phyloP scores from a whole-genome alignment of 2,329 filamentous ascomycete species.

The Apiospora phragmitis region DNA sequence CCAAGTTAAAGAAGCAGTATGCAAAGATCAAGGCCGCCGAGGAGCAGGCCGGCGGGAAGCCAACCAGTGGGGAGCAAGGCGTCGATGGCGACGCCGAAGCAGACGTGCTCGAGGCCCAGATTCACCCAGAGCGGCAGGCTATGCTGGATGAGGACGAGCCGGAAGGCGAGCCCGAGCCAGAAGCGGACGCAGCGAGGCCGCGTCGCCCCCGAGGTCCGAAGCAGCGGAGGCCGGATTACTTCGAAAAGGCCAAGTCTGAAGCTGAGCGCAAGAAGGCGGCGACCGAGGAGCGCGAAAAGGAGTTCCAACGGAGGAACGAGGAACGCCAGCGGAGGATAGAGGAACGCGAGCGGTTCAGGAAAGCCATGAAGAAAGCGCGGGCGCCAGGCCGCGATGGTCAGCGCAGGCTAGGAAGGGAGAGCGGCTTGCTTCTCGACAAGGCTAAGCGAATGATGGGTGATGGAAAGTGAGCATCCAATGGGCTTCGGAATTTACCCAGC shows the following conservation, averaged over 20 bases:
- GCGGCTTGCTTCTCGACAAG: constrained; percentile 73
- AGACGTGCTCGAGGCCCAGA: constrained; percentile 19
- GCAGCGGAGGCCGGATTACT: constrained; percentile 52
- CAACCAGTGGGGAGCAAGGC: constrained; percentile 13
- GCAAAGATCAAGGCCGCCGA: constrained; percentile 75
- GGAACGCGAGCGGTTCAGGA: constrained; percentile 63
- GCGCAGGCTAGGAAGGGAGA: constrained; percentile 80
- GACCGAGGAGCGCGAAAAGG: constrained; percentile 42
- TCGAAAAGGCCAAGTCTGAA: constrained; percentile 60
- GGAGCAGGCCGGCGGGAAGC: constrained; percentile 14
- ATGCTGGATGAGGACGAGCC: constrained; percentile 33
- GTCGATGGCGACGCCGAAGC: constrained; percentile 20
- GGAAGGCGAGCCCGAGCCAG: constrained; percentile 15
- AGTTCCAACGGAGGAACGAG: constrained; percentile 50
- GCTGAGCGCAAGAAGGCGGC: constrained; percentile 46
- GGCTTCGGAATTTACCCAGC: background rate
- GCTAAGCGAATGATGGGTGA: constrained; percentile 70
- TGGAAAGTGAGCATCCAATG: constrained; percentile 14
- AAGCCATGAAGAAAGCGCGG: constrained; percentile 71
- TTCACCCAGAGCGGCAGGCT: constrained; percentile 44
- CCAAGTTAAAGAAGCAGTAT: constrained; percentile 90
- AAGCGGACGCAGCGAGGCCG: constrained; percentile 14
- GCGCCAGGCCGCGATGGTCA: constrained; percentile 70
- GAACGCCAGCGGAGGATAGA: constrained; percentile 67
- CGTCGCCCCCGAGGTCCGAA: constrained; percentile 24